Evolutionary conservation across 352 stramenopile genomes (phyloP).

Genomic region (Globisporangium recalcitrans): DNA sequence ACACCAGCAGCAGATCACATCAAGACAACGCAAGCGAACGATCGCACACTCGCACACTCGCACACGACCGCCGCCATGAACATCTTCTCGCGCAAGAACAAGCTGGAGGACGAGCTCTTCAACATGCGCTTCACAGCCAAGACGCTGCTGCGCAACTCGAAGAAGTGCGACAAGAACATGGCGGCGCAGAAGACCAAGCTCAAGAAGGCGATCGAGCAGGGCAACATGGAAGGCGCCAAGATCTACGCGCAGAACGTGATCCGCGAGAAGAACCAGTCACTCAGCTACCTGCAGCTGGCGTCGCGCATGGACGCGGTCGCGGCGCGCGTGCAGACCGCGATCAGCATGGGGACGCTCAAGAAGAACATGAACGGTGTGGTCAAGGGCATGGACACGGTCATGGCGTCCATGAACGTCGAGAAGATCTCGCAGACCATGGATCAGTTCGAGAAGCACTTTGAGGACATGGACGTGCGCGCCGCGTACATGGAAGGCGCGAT

Average conservation of each 20-base stretch:
- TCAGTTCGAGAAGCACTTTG: conserved; percentile 99
- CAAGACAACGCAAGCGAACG: no score
- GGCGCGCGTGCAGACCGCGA: conserved; percentile 94
- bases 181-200: conserved; percentile 92
- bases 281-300: conserved; percentile 95
- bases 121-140: conserved; percentile 91
- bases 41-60: not conserved
- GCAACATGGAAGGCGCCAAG: conserved; percentile 96
- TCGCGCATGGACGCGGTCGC: conserved; percentile 96
- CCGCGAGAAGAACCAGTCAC: conserved; percentile 81
- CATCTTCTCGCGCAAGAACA: conserved; percentile 82
- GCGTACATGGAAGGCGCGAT: conserved; percentile 98
- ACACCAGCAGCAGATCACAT: no score
- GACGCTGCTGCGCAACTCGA: conserved; percentile 86
- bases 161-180: conserved; percentile 99
- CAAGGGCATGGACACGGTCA: conserved; percentile 95
- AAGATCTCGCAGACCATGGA: conserved; percentile 97
- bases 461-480: conserved; percentile 97
- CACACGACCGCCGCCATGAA: conserved; percentile 36
- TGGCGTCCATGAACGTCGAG: conserved; percentile 97
- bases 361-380: conserved; percentile 95
- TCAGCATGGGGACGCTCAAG: conserved; percentile 93
- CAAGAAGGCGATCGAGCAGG: conserved; percentile 95
- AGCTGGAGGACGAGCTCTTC: conserved; percentile 84
- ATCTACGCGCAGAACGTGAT: conserved; percentile 95